These are phyloP conservation scores for Ramalina peruviana DNA, from an alignment of 495 filamentous ascomycete genomes.

Conservation along the genomic window DNA sequence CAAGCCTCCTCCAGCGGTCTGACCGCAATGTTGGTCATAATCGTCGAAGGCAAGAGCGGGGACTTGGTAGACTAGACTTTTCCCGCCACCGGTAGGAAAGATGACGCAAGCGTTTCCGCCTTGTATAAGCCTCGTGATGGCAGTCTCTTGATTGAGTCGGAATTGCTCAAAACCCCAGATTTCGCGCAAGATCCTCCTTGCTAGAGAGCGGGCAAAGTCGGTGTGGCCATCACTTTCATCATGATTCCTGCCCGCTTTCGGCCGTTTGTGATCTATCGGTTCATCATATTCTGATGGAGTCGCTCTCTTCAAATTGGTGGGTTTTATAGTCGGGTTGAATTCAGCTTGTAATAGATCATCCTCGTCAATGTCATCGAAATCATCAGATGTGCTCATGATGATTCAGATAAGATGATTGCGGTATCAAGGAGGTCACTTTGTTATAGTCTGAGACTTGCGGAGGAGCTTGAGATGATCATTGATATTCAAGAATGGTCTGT, in stretches of 20 bases:
- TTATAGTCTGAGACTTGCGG: too few relatives aligned
- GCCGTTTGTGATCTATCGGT: neutral
- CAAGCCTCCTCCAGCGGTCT: conserved; percentile 24
- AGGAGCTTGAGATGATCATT: too few relatives aligned
- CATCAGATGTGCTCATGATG: neutral
- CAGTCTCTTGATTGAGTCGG: conserved; percentile 38
- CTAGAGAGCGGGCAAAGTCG: conserved; percentile 4
- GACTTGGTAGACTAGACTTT: conserved; percentile 44
- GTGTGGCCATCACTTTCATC: neutral
- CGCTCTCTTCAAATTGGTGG: neutral
- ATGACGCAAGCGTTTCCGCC: conserved; percentile 38
- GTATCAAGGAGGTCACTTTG: too few relatives aligned
- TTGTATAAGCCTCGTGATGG: conserved; percentile 32
- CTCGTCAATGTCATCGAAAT: conserved; percentile 14
- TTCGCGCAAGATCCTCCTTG: conserved; percentile 23
- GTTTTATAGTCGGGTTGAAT: neutral
- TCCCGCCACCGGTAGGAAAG: conserved; percentile 48
- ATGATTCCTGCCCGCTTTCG: neutral
- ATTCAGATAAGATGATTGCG: too few relatives aligned
- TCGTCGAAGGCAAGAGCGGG: conserved; percentile 39
- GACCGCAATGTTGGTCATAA: conserved; percentile 22
- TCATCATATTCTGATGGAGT: neutral
- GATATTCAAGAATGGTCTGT: too few relatives aligned
- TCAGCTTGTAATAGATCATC: conserved; percentile 11
- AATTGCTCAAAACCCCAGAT: conserved; percentile 35